Percentiles rank a stretch among this genome's conserved stretches.
These are phyloP conservation scores for Trichoderma semiorbis DNA, from an alignment of 2,329 filamentous ascomycete genomes.

Conservation along the genomic window DNA sequence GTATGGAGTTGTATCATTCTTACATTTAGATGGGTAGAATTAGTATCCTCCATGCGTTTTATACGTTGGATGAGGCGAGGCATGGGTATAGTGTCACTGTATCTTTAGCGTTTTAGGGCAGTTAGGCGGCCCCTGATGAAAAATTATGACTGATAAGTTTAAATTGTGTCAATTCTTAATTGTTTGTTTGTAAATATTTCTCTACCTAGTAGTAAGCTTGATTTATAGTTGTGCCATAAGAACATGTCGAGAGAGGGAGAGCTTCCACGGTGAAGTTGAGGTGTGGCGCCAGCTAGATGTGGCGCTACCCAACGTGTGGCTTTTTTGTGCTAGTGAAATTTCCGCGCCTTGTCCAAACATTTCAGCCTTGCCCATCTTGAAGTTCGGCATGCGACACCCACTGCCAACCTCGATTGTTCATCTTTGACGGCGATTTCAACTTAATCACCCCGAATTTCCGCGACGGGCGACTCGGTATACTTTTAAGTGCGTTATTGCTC, in stretches of 20 bases:
- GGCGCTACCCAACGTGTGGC: slow-evolving; percentile 13
- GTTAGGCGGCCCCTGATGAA: not conserved
- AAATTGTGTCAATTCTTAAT: not conserved
- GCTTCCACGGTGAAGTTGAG: not conserved
- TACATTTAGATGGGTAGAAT: not conserved
- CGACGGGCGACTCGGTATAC: not conserved
- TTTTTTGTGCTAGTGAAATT: slow-evolving; percentile 27
- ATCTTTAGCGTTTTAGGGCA: not conserved
- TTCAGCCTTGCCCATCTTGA: slow-evolving; percentile 29
- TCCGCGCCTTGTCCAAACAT: slow-evolving; percentile 30
- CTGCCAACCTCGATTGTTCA: not conserved
- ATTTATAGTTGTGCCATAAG: not conserved
- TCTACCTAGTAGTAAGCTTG: not conserved
- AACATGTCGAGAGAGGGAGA: not conserved
- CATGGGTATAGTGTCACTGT: not conserved
- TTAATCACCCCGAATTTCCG: not conserved
- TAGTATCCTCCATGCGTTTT: not conserved
- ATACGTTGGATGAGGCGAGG: not conserved
- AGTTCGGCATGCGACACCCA: slow-evolving; percentile 4
- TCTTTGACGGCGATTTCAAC: not conserved
- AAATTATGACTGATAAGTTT: not conserved
- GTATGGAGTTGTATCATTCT: not conserved
- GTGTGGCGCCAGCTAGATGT: not conserved
- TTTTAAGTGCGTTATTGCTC: too few species aligned
- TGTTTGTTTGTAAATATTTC: not conserved